phyloP scores from a whole-genome alignment of 495 filamentous ascomycete genomes.

The Cairneyella variabilis region DNA sequence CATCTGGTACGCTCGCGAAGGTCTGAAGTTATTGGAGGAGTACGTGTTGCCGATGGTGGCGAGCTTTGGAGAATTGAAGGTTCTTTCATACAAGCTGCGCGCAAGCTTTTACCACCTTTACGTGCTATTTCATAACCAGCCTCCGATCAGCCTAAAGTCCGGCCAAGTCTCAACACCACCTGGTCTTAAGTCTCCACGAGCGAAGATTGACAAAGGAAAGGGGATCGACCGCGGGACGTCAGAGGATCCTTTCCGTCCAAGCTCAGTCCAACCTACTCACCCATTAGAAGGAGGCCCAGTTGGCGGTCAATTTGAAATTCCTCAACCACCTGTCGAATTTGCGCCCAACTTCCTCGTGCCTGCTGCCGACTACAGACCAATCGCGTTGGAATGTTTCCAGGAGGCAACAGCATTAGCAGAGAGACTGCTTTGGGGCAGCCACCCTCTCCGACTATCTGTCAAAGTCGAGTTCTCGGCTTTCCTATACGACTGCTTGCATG shows the following conservation, averaged over 20 bases:
- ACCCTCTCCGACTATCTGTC: constrained; percentile 84
- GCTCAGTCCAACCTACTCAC: constrained; percentile 39
- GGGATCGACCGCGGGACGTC: constrained; percentile 19
- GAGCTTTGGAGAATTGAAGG: constrained; percentile 69
- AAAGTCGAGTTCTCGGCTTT: constrained; percentile 95
- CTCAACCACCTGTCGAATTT: constrained; percentile 17
- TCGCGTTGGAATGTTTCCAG: constrained; percentile 75
- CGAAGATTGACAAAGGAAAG: constrained; percentile 27
- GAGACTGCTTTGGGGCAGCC: constrained; percentile 72
- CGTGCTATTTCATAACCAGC: constrained; percentile 86
- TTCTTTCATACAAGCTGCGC: constrained; percentile 85
- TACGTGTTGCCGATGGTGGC: constrained; percentile 78
- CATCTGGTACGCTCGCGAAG: constrained; percentile 92
- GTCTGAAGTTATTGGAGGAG: constrained; percentile 78
- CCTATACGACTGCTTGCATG: constrained; percentile 88
- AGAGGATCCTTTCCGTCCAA: constrained; percentile 17
- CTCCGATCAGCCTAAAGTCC: constrained; percentile 32
- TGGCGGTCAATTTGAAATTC: constrained; percentile 15
- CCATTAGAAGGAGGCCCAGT: constrained; percentile 46
- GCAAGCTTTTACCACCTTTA: constrained; percentile 96
- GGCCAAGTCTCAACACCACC: constrained; percentile 25
- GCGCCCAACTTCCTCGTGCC: constrained; percentile 70
- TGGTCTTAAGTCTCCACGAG: constrained; percentile 24
- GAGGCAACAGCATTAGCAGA: constrained; percentile 74
- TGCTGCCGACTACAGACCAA: constrained; percentile 75